These are phyloP conservation scores for Pisolithus sp. DNA, from an alignment of 768 basidiomycete genomes.

Conservation along the genomic window DNA sequence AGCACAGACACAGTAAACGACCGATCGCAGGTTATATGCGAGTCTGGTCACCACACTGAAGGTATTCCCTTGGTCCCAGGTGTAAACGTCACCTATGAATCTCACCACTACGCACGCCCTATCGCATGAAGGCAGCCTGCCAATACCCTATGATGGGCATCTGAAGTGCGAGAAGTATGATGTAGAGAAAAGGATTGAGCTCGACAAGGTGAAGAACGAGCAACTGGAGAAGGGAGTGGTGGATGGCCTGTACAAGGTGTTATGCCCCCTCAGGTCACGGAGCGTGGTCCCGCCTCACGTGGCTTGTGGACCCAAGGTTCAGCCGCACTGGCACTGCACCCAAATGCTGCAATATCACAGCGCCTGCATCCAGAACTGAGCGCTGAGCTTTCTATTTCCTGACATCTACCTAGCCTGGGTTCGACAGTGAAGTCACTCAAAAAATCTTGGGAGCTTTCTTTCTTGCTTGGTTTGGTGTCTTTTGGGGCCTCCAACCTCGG, in stretches of 20 bases:
- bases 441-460: not conserved
- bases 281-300: slow-evolving; percentile 28
- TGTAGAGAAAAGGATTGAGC: slow-evolving; percentile 10
- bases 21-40: not conserved
- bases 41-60: slow-evolving; percentile 7
- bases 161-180: not conserved
- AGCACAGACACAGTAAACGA: not conserved
- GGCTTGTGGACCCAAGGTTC: slow-evolving; percentile 16
- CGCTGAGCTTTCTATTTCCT: not conserved
- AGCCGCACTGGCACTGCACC: slow-evolving; percentile 2
- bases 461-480: not conserved
- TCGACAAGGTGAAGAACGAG: slow-evolving; percentile 21
- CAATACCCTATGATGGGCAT: not conserved
- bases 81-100: slow-evolving; percentile 20
- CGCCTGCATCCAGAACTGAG: not conserved
- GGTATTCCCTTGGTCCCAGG: slow-evolving; percentile 3
- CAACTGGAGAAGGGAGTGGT: slow-evolving; percentile 22
- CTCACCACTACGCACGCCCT: slow-evolving; percentile 6
- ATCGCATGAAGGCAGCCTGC: not conserved
- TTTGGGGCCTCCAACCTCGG: not conserved
- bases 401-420: not conserved
- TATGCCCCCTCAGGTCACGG: slow-evolving; percentile 24
- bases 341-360: not conserved
- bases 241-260: slow-evolving; percentile 29
- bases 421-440: not conserved